Evolutionary conservation across 1,139 yeast genomes (phyloP), one percentile per base, ranked within the genome.

Genomic region (Taphrina communis): DNA sequence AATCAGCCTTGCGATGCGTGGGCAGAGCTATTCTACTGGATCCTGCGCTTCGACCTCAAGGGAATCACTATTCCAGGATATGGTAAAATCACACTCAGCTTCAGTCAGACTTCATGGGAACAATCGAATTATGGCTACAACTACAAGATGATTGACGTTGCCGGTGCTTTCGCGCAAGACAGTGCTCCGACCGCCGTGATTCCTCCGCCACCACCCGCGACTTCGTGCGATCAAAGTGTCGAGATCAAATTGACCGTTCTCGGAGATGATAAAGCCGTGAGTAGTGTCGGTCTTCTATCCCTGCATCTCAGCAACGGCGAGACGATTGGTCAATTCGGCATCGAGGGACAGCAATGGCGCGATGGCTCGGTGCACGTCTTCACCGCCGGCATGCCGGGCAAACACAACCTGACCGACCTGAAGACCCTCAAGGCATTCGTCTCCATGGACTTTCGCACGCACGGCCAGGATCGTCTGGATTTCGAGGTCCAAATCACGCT

Each of bases 21-120:
- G 53, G 53, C 53, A 8, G 53, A 50, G 21, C n/a, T 50, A n/a
- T 50, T 50, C 53, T 50, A 50, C 19, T 50, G 35, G 36, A 21
- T 50, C 35, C 53, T 50, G 12, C 53, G 53, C 36, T 50, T 50
- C 53, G 36, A 50, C 21, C 36, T 50, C 36, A 50, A 17, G 36
- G 35, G 8, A 36, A 21, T 50, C 9, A 9, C 12, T 11, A 21
- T 50, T 25, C 53, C 53, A 1, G 53, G 53, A 6, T 50, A 50
- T 25, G 53, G 53, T 4, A 19, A 21, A 8, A 8, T 50, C 53
- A 50, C 36, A 21, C 36, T 50, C 12, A 50, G 53, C 36, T 50
- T 50, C 53, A 50, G 53, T 21, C 53, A 50, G 7, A 8, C 5
- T 1, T 50, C 31, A 14, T 50, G 53, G 53, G 53, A 50, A 19